Evolutionary conservation across 345 rosid genomes (phyloP).

Genomic region (Firmiana major): DNA sequence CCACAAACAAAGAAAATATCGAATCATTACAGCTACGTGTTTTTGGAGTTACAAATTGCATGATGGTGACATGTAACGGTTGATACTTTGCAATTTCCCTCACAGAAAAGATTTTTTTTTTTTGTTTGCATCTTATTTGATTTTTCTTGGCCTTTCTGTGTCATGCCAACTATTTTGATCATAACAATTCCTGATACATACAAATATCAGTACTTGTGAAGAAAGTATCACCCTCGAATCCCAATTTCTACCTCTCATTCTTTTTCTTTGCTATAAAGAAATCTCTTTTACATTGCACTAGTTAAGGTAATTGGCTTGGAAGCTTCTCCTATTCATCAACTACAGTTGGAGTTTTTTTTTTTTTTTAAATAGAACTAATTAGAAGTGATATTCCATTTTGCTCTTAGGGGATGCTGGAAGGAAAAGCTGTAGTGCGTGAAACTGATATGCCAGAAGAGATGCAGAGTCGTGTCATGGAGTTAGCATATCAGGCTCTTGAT

Average conservation of each 20-base stretch:
- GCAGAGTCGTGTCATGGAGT: slow-evolving; percentile 43
- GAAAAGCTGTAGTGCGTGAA: slow-evolving; percentile 41
- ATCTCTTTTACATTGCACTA: background rate
- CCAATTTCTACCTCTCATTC: slow-evolving; percentile 14
- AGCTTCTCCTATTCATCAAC: background rate
- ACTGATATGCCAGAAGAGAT: slow-evolving; percentile 46
- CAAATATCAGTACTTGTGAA: background rate
- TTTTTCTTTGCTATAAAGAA: background rate
- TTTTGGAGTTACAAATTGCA: background rate
- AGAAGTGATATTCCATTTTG: background rate
- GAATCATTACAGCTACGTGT: slow-evolving; percentile 4
- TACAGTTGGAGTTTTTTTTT: background rate
- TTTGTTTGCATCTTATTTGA: background rate
- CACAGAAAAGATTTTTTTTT: background rate
- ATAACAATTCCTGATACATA: background rate
- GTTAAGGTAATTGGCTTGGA: background rate
- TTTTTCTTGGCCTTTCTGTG: background rate
- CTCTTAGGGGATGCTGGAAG: slow-evolving; percentile 34
- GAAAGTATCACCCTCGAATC: background rate
- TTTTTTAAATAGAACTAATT: no score
- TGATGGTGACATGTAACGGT: background rate
- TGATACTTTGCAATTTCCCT: background rate
- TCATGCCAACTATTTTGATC: slow-evolving; percentile 9
- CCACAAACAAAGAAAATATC: background rate
- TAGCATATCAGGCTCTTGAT: slow-evolving; percentile 52